phyloP scores from a whole-genome alignment of 768 basidiomycete species.

The Fibroporia radiculosa region DNA sequence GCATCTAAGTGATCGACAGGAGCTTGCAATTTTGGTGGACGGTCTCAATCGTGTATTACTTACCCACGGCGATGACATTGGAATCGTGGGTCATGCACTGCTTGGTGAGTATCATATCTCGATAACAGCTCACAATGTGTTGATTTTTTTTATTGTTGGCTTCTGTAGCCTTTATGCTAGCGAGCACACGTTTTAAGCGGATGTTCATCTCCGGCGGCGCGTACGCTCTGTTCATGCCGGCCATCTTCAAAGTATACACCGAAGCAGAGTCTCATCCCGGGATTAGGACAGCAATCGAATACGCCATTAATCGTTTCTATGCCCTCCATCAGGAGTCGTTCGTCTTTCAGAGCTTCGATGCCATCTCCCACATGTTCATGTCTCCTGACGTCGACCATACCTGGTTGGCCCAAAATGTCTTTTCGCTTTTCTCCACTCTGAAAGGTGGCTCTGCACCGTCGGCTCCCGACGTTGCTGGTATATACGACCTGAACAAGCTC shows the following conservation, averaged over 20 bases:
- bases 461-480: conserved; percentile 50
- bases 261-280: conserved; percentile 49
- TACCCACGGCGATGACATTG: conserved; percentile 63
- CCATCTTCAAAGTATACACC: conserved; percentile 60
- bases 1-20: conserved; percentile 61
- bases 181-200: conserved; percentile 70
- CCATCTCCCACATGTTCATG: conserved; percentile 46
- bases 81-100: conserved; percentile 67
- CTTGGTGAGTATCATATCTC: conserved; percentile 43
- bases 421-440: conserved; percentile 51
- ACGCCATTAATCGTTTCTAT: conserved; percentile 63
- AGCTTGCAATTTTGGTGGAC: conserved; percentile 59
- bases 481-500: conserved; percentile 50
- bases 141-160: background rate
- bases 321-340: conserved; percentile 67
- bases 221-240: conserved; percentile 70
- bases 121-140: background rate
- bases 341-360: conserved; percentile 65
- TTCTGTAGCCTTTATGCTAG: conserved; percentile 61
- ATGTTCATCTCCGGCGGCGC: conserved; percentile 66
- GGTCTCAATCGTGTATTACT: conserved; percentile 65
- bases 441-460: conserved; percentile 29
- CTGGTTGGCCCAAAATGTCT: conserved; percentile 51
- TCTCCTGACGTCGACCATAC: conserved; percentile 39
- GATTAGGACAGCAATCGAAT: conserved; percentile 63